These are phyloP conservation scores for Capsicum rhomboideum DNA, from an alignment of 257 asterid genomes.

Conservation along the genomic window DNA sequence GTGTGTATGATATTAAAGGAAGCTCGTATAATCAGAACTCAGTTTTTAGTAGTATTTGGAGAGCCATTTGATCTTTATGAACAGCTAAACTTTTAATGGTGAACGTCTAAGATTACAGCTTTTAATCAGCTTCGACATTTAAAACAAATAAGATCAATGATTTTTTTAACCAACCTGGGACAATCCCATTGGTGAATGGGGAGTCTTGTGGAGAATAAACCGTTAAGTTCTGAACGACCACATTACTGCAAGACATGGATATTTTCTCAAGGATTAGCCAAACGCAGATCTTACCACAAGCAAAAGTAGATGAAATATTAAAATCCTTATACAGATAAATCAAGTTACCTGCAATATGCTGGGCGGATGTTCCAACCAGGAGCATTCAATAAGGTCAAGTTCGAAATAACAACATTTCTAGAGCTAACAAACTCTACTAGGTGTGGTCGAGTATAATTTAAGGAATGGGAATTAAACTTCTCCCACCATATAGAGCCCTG, in stretches of 20 bases:
- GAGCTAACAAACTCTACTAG: conserved; percentile 68
- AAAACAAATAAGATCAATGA: not conserved
- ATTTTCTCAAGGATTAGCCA: not conserved
- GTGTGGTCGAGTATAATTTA: conserved; percentile 89
- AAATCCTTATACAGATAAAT: not conserved
- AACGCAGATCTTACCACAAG: not conserved
- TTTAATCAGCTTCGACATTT: not conserved
- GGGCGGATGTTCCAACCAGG: conserved; percentile 91
- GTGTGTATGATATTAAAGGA: not conserved
- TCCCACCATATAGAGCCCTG: conserved; percentile 99
- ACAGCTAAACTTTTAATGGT: not conserved
- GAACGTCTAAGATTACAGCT: not conserved
- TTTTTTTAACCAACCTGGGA: conserved; percentile 62
- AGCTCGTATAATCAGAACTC: not conserved
- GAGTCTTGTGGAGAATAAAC: conserved; percentile 68
- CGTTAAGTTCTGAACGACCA: conserved; percentile 85
- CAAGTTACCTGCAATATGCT: conserved; percentile 78
- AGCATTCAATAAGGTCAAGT: conserved; percentile 83
- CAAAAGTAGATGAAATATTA: not conserved
- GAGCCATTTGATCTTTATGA: not conserved
- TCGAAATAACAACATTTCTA: conserved; percentile 61
- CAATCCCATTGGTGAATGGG: conserved; percentile 78
- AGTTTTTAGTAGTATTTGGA: not conserved
- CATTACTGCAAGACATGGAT: conserved; percentile 50
- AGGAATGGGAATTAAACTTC: conserved; percentile 32